phyloP scores from a whole-genome alignment of 202 grass and related monocot genomes.

The Zoysia matrella region DNA sequence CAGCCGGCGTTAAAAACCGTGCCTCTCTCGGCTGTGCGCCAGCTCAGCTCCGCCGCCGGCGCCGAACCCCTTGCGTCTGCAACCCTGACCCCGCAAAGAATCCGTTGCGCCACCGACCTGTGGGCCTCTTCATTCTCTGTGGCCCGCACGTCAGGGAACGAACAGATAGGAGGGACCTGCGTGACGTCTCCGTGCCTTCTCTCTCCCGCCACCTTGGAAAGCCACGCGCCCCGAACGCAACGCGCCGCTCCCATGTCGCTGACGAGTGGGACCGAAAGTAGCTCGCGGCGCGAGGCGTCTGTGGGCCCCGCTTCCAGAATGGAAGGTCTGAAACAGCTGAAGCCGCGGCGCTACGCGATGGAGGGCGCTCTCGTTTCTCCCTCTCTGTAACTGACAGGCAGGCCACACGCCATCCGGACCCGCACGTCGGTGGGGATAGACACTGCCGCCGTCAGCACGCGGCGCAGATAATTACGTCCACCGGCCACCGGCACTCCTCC shows the following conservation, averaged over 20 bases:
- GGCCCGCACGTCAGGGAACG: not conserved
- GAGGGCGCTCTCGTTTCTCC: too few relatives aligned
- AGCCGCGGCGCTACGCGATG: not conserved
- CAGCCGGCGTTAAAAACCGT: not conserved
- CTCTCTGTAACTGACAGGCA: not conserved
- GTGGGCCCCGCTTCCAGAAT: not conserved
- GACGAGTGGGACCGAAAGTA: not conserved
- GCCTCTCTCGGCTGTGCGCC: conserved; percentile 14
- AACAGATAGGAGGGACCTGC: not conserved
- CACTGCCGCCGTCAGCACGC: rapidly evolving
- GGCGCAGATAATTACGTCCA: not conserved
- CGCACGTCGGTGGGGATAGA: conserved; percentile 14
- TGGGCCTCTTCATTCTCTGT: rapidly evolving
- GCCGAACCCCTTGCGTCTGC: not conserved
- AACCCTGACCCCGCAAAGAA: not conserved
- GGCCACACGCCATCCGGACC: not conserved
- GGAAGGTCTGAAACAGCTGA: not conserved
- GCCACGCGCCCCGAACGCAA: not conserved
- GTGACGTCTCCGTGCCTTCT: not conserved
- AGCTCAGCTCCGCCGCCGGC: conserved; percentile 23
- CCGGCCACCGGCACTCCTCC: not conserved
- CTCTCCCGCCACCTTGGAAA: conserved; percentile 17
- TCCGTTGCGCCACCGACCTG: not conserved
- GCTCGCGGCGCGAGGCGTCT: not conserved
- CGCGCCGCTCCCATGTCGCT: not conserved